A percentile compares a stretch with the other conserved stretches of the same genome.
Evolutionary conservation across 2,329 filamentous ascomycete genomes (phyloP).

Genomic region (Pezicula carpinea): DNA sequence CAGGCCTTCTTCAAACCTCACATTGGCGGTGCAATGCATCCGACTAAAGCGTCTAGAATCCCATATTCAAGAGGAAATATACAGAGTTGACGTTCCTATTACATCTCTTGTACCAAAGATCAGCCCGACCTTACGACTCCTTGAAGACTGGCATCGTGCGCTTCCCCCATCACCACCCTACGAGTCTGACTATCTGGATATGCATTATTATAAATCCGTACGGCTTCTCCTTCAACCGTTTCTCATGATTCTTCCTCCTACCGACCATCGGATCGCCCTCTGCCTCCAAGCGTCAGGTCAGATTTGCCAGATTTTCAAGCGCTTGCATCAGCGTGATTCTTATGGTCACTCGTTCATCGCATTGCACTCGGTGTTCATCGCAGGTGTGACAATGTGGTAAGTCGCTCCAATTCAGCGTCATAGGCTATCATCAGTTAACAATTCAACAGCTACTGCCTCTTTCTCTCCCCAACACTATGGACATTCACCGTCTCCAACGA

Average conservation of each 20-base stretch:
- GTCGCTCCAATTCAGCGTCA: background rate
- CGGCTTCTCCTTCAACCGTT: slow-evolving; percentile 48
- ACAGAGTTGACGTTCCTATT: slow-evolving; percentile 42
- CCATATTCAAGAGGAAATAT: slow-evolving; percentile 46
- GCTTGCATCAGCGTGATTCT: slow-evolving; percentile 34
- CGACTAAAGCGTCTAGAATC: slow-evolving; percentile 43
- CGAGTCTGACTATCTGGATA: slow-evolving; percentile 41
- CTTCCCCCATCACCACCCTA: slow-evolving; percentile 25
- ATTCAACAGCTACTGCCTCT: slow-evolving; percentile 19
- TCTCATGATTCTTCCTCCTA: slow-evolving; percentile 38
- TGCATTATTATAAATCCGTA: slow-evolving; percentile 45
- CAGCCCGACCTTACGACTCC: slow-evolving; percentile 37
- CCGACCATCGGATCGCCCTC: slow-evolving; percentile 42
- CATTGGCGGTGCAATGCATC: slow-evolving; percentile 39
- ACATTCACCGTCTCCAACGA: slow-evolving; percentile 23
- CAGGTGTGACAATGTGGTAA: slow-evolving; percentile 34
- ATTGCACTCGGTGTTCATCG: slow-evolving; percentile 38
- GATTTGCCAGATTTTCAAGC: slow-evolving; percentile 38
- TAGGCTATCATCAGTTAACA: background rate
- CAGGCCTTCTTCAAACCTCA: slow-evolving; percentile 31
- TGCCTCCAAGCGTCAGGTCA: slow-evolving; percentile 35
- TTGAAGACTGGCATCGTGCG: slow-evolving; percentile 42
- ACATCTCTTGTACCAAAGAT: slow-evolving; percentile 41
- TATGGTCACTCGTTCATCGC: slow-evolving; percentile 40
- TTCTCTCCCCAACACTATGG: slow-evolving; percentile 21